These are phyloP conservation scores for Fusarium austroafricanum DNA, from an alignment of 2,329 filamentous ascomycete species.

Conservation along the genomic window DNA sequence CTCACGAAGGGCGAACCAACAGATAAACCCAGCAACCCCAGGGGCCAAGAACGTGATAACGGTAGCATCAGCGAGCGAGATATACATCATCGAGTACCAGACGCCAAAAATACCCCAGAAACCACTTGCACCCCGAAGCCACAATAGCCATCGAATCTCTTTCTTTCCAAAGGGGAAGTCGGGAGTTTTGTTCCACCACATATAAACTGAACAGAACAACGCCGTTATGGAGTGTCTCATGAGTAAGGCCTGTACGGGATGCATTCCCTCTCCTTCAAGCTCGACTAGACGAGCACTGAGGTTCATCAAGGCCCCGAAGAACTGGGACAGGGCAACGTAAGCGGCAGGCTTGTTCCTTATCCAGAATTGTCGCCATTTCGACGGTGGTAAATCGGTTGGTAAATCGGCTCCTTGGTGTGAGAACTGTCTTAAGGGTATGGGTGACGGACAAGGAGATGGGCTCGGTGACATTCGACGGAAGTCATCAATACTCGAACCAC, in stretches of 20 bases:
- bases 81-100: slow-evolving; percentile 75
- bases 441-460: slow-evolving; percentile 41
- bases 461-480: slow-evolving; percentile 42
- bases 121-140: slow-evolving; percentile 76
- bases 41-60: slow-evolving; percentile 91
- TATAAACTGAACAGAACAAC: slow-evolving; percentile 74
- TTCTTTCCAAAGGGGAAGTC: slow-evolving; percentile 76
- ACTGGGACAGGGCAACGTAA: slow-evolving; percentile 78
- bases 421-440: slow-evolving; percentile 35
- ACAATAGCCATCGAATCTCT: slow-evolving; percentile 74
- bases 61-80: slow-evolving; percentile 87
- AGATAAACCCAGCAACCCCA: slow-evolving; percentile 81
- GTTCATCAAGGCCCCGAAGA: slow-evolving; percentile 90
- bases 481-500: slow-evolving; percentile 33
- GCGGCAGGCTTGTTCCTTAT: slow-evolving; percentile 76
- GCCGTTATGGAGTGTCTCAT: slow-evolving; percentile 81
- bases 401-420: slow-evolving; percentile 7
- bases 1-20: slow-evolving; percentile 78
- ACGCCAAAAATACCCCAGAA: slow-evolving; percentile 83
- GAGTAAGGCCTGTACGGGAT: slow-evolving; percentile 88
- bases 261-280: slow-evolving; percentile 75
- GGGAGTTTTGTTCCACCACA: slow-evolving; percentile 76
- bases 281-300: slow-evolving; percentile 82
- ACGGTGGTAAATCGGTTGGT: slow-evolving; percentile 24
- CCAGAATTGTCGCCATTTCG: slow-evolving; percentile 62